phyloP scores from a whole-genome alignment of 2,329 filamentous ascomycete genomes.

The Paecilomyces niveus region DNA sequence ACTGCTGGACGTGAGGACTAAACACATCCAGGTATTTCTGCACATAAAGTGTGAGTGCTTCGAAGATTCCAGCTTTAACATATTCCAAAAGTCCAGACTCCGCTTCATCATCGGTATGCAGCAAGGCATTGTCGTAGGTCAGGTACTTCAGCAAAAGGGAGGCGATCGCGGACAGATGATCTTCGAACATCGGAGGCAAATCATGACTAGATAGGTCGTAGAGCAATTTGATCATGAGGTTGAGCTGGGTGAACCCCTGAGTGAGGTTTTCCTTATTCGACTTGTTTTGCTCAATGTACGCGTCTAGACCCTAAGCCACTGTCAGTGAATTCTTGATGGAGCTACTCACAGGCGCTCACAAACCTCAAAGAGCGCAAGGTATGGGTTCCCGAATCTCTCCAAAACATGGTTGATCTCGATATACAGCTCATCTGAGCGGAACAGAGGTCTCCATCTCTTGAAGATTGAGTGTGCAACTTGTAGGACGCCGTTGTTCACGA shows the following conservation, averaged over 20 bases:
- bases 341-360: constrained; percentile 14
- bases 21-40: constrained; percentile 96
- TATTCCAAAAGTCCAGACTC: constrained; percentile 79
- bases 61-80: constrained; percentile 89
- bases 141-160: constrained; percentile 86
- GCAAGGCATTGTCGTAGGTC: constrained; percentile 73
- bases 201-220: constrained; percentile 98
- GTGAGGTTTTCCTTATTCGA: constrained; percentile 67
- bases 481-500: constrained; percentile 85
- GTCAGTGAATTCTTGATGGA: constrained; percentile 1
- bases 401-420: constrained; percentile 96
- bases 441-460: constrained; percentile 88
- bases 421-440: constrained; percentile 86
- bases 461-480: constrained; percentile 99
- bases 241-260: constrained; percentile 75
- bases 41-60: constrained; percentile 80
- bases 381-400: constrained; percentile 72
- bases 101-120: constrained; percentile 80
- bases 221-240: constrained; percentile 83
- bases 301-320: constrained; percentile 37
- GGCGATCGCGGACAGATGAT: constrained; percentile 71
- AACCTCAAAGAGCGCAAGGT: constrained; percentile 71
- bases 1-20: constrained; percentile 67
- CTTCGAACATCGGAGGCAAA: constrained; percentile 88
- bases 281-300: constrained; percentile 63